Conservation (phyloP, 139 green algal genomes). For the Edaphochlamys debaryana region DNA sequence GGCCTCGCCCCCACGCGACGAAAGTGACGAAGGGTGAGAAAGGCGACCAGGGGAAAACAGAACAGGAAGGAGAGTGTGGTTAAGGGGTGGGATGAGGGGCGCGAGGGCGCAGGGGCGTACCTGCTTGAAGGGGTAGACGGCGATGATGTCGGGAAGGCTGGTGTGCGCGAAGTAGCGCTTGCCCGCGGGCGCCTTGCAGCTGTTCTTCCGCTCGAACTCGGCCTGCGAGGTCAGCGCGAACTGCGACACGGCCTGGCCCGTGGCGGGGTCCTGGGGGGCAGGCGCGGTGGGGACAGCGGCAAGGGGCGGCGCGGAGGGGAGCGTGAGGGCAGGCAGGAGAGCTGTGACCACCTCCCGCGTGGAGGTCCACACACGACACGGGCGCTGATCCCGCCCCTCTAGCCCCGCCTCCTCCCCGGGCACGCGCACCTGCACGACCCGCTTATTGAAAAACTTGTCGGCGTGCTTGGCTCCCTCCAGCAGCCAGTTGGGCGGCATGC, state of each 20-base stretch:
- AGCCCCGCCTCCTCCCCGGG: too few relatives aligned
- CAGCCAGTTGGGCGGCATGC: slow-evolving; percentile 73
- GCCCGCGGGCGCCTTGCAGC: slow-evolving; percentile 65
- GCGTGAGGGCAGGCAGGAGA: too few relatives aligned
- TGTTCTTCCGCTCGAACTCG: slow-evolving; percentile 76
- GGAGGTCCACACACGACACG: too few relatives aligned
- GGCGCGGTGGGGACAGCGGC: background rate
- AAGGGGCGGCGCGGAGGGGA: background rate
- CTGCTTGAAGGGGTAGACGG: slow-evolving; percentile 68
- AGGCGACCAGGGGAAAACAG: too few relatives aligned
- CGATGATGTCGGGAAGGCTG: slow-evolving; percentile 86
- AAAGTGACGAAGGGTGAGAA: too few relatives aligned
- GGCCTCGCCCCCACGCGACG: too few relatives aligned
- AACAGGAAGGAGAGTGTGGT: too few relatives aligned
- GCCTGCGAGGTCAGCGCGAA: slow-evolving; percentile 68
- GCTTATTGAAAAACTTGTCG: slow-evolving; percentile 83
- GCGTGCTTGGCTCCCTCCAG: slow-evolving; percentile 75
- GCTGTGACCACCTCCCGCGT: too few relatives aligned
- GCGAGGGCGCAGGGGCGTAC: too few relatives aligned
- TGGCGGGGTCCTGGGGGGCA: background rate
- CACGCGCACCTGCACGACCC: slow-evolving; percentile 2
- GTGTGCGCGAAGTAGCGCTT: slow-evolving; percentile 93
- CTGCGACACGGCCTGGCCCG: slow-evolving; percentile 12
- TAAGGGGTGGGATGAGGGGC: too few relatives aligned
- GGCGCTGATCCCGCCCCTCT: too few relatives aligned